These are phyloP conservation scores for Vigna reflexopilosa DNA, from an alignment of 306 rosid species.

Conservation along the genomic window DNA sequence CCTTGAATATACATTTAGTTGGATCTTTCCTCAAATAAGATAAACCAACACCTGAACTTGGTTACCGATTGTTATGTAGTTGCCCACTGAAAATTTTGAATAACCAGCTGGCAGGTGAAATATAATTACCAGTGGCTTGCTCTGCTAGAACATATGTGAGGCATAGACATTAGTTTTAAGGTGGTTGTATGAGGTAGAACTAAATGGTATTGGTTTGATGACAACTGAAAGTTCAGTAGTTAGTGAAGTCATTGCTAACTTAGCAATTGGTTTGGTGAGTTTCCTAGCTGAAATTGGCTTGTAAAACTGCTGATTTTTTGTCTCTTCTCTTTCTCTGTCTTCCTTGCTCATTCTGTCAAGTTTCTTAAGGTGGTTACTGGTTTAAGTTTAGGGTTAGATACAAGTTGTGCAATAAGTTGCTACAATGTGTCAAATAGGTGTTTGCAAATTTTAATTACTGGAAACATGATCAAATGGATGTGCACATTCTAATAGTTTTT, in stretches of 20 bases:
- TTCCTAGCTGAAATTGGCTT: conserved; percentile 13
- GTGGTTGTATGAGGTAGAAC: neutral
- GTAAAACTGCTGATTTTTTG: neutral
- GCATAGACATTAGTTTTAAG: neutral
- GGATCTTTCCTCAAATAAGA: neutral
- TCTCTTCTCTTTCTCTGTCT: neutral
- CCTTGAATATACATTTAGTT: conserved; percentile 1
- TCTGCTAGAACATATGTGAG: neutral
- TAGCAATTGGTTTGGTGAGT: conserved; percentile 16
- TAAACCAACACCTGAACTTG: neutral
- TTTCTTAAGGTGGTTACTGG: neutral
- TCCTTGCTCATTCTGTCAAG: neutral
- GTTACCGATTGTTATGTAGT: neutral
- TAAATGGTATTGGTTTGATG: conserved; percentile 14
- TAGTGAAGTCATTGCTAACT: neutral
- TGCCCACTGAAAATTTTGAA: neutral
- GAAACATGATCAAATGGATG: neutral
- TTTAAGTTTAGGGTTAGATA: conserved; percentile 11
- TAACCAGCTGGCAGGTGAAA: neutral
- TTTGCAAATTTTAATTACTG: neutral
- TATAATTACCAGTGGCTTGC: neutral
- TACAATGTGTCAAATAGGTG: neutral
- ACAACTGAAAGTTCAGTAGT: neutral
- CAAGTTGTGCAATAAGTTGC: conserved; percentile 6
- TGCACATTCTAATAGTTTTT: conserved; percentile 7